A percentile compares a stretch with the other conserved stretches of the same genome.
Evolutionary conservation across 805 yeast genomes (phyloP).

Genomic region (Barnettozyma populi): DNA sequence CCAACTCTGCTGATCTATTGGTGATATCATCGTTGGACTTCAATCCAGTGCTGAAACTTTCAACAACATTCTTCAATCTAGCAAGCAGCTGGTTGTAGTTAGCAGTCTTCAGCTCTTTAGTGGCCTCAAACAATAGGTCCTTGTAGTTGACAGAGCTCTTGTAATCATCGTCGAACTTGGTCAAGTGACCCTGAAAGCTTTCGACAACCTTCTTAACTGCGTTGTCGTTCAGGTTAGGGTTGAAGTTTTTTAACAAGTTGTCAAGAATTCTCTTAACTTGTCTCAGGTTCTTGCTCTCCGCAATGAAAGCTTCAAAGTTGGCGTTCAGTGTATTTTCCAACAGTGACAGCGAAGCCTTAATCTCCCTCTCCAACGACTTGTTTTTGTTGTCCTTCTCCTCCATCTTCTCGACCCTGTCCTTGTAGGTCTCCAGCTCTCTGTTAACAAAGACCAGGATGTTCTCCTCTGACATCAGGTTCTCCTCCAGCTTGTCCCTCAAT

Average conservation of each 20-base stretch:
- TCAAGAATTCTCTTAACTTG: slow-evolving; percentile 35
- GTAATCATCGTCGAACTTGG: slow-evolving; percentile 8
- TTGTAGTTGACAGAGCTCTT: neutral
- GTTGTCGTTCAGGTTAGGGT: slow-evolving; percentile 79
- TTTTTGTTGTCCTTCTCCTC: neutral
- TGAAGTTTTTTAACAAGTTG: slow-evolving; percentile 52
- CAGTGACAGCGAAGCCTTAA: slow-evolving; percentile 5
- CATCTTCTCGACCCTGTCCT: neutral
- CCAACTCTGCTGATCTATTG: slow-evolving; percentile 31
- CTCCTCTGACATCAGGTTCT: slow-evolving; percentile 18
- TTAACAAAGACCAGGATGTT: slow-evolving; percentile 6
- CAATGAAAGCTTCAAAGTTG: slow-evolving; percentile 18
- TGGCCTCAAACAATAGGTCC: neutral
- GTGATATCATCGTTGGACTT: slow-evolving; percentile 12
- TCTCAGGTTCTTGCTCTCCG: slow-evolving; percentile 21
- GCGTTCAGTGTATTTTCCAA: slow-evolving; percentile 14
- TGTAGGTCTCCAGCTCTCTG: slow-evolving; percentile 7
- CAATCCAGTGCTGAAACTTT: slow-evolving; percentile 8
- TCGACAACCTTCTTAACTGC: slow-evolving; percentile 75
- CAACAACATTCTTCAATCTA: neutral
- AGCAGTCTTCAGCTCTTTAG: neutral
- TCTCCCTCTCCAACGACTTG: slow-evolving; percentile 5
- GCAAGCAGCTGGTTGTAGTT: neutral
- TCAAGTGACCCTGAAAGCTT: slow-evolving; percentile 26
- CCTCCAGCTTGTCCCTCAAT: slow-evolving; percentile 25